Base-by-base conservation (phyloP, 2,329 filamentous ascomycete species). In the Lasiodiplodia gonubiensis region DNA sequence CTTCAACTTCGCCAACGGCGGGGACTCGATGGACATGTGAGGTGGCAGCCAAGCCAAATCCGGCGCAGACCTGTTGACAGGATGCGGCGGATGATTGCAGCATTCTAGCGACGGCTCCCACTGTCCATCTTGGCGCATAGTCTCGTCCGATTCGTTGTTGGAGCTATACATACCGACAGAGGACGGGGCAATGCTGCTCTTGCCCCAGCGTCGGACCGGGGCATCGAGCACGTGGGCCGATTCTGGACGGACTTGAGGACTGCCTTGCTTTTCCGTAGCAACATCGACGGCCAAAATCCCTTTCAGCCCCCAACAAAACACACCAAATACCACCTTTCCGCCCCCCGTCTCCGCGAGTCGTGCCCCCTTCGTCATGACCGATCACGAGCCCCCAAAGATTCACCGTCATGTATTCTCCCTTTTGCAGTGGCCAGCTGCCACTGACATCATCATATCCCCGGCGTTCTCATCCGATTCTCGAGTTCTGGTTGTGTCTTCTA, bases 1-100 rank as follows among this genome's bases (percentile, higher is more conserved):
- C 77, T 99, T 98, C 88, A 97, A 92, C 88, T 99, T 99, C 79
- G 92, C 92, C 79, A 93, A 89, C 76, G 88, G 88, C 70, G 87
- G 84, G 71, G 90, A 91, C 75, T 88, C 87, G 49, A 92, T 92
- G 89, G 90, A 92, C 76, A 92, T 90, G 88, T 90, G 86, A 86
- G 80, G 54, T 25, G 54, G 33, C 8, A 42, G 35, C 35, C 16
- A 49, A 27, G 42, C 39, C 33, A 46, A 39, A 35, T 64, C 61
- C 23, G 61, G 48, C 49, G 48, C 49, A 64, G 46, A n/a, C 33
- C 35, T 39, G 23, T 53, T 42, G 60, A 54, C 48, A 51, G 61
- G 59, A 49, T 39, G 59, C 59, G 46, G 46, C 46, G 46, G 59
- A 37, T 30, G n/a, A 51, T 30, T 37, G 6, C 21, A 59, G 52